Evolutionary conservation across 2,329 filamentous ascomycete genomes (phyloP), one percentile per base, ranked within the genome.

Genomic region (Leptographium radiaticola): DNA sequence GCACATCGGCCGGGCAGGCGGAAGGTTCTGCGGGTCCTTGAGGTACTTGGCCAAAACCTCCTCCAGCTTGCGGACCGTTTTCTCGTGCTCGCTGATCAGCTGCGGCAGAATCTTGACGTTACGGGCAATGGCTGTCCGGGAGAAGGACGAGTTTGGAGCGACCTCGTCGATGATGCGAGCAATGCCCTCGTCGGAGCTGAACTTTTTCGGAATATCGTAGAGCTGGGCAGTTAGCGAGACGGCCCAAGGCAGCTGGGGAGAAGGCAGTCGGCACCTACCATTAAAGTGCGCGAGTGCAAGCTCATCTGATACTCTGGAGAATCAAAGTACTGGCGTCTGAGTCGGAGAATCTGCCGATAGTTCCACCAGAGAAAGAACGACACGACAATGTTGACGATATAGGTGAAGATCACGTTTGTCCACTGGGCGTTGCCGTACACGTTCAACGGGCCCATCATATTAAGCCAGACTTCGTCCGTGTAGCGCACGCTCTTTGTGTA

Each of bases 31-130:
- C 0, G 93, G 93, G 56, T 95, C 86, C 67, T 86, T 94, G 48
- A 98, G 75, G 65, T 98, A 97, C 61, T 87, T 94, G 40, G 93
- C 87, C 53, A 98, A 70, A 5, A 94, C 78, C 47, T 80, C 78
- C 66, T 98, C 93, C 42, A 98, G 76, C 60, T 88, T 77, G 49
- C 87, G 81, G 38, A 98, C 93, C 0, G 83, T 77, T 59, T 85
- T 75, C 53, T 89, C 84, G 63, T 98, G 90, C 64, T 94, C 79
- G 56, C 85, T 81, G 57, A 98, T 93, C 55, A 97, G 72, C 18
- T 85, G 76, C 12, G 93, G 93, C 13, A 98, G 75, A 42, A 91
- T 84, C 67, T 91, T 95, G 58, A 96, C 89, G 62, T 97, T 96
- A 58, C 93, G 82, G 30, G 89, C 90, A 62, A 97, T 84, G 12